phyloP scores from a whole-genome alignment of 2,329 filamentous ascomycete genomes.

The Emmonsiellopsis sp. region DNA sequence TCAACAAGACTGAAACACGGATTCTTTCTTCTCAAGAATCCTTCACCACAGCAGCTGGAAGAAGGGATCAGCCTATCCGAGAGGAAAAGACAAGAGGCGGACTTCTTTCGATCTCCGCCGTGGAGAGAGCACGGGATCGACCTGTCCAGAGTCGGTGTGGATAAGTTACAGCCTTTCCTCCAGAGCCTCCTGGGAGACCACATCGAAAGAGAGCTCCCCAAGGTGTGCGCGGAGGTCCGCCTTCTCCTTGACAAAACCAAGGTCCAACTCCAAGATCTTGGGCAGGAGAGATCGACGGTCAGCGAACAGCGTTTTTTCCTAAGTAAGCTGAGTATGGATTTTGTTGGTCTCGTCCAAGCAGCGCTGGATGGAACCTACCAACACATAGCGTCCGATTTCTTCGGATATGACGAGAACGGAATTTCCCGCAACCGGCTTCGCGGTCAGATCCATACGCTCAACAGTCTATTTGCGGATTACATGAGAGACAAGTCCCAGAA shows the following conservation, averaged over 20 bases:
- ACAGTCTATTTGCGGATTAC: conserved; percentile 12
- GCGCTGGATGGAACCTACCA: conserved; percentile 5
- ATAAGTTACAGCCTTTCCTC: conserved; percentile 31
- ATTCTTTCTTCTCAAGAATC: conserved; percentile 7
- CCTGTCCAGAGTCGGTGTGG: conserved; percentile 33
- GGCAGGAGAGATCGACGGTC: conserved; percentile 23
- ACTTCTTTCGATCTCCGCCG: too few species aligned
- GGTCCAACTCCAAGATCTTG: conserved; percentile 22
- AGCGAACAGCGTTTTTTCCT: conserved; percentile 17
- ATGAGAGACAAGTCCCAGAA: conserved; percentile 15
- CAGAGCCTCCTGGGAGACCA: conserved; percentile 34
- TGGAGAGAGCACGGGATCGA: conserved; percentile 22
- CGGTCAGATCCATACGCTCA: conserved; percentile 14
- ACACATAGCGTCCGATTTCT: neutral
- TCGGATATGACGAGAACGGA: neutral
- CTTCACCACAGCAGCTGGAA: neutral
- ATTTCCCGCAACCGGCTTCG: conserved; percentile 10
- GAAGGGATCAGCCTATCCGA: too few species aligned
- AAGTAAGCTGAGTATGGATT: conserved; percentile 28
- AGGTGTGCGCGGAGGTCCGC: conserved; percentile 25
- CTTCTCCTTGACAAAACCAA: conserved; percentile 20
- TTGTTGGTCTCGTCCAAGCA: conserved; percentile 28
- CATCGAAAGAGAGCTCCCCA: conserved; percentile 34
- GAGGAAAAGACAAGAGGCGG: too few species aligned
- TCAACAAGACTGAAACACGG: conserved; percentile 6